Evolutionary conservation across 176 grass and related monocot species (phyloP).

Genomic region (barley (Hordeum vulgare)): DNA sequence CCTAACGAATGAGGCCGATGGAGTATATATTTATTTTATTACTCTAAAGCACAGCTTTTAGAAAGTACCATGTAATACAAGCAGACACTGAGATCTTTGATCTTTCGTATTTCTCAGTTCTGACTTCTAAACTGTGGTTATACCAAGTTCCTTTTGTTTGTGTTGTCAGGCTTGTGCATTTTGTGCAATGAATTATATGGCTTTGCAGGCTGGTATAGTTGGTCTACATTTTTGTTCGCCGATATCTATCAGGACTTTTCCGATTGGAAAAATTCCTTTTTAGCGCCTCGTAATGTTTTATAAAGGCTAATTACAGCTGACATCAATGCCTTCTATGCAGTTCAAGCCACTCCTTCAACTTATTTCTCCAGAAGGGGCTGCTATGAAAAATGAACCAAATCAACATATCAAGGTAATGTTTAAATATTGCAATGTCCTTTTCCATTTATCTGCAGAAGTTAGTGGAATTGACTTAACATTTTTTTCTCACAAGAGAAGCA

Average conservation of each 20-base stretch:
- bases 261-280: background rate
- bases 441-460: conserved; percentile 15
- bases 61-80: background rate
- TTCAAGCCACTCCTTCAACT: conserved; percentile 42
- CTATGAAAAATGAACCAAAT: conserved; percentile 25
- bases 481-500: background rate
- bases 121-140: background rate
- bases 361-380: conserved; percentile 30
- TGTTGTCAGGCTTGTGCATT: background rate
- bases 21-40: background rate
- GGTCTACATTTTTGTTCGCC: background rate
- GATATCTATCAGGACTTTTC: background rate
- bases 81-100: background rate
- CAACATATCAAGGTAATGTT: conserved; percentile 39
- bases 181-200: background rate
- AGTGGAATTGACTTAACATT: background rate
- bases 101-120: background rate
- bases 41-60: background rate
- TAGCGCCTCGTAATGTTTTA: background rate
- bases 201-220: background rate
- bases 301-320: background rate
- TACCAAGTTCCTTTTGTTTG: background rate
- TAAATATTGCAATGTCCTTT: background rate
- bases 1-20: background rate
- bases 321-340: conserved; percentile 28